These are phyloP conservation scores for Plasmodium fragile DNA, from an alignment of 169 alveolate species.

Conservation along the genomic window DNA sequence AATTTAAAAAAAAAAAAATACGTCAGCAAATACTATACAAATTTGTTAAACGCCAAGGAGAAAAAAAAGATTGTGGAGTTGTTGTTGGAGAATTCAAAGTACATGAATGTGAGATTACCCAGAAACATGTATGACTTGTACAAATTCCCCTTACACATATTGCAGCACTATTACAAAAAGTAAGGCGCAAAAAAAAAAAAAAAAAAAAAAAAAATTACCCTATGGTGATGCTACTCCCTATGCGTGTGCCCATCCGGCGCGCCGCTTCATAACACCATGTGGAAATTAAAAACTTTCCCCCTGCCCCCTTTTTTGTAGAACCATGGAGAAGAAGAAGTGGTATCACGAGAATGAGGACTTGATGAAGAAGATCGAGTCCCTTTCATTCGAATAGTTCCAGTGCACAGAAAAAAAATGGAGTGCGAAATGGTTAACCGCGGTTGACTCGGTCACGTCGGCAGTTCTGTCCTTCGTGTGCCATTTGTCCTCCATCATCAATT, in stretches of 20 bases:
- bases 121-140: constrained; percentile 51
- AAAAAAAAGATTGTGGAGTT: constrained; percentile 47
- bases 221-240: background rate
- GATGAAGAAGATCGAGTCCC: constrained; percentile 70
- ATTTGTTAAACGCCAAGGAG: constrained; percentile 25
- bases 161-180: constrained; percentile 60
- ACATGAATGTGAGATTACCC: constrained; percentile 67
- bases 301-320: constrained; percentile 13
- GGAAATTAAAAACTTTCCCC: background rate
- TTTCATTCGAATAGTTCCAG: constrained; percentile 27
- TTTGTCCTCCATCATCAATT: background rate
- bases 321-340: constrained; percentile 76
- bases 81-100: constrained; percentile 61
- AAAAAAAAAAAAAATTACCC: no score
- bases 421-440: background rate
- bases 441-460: background rate
- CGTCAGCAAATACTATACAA: constrained; percentile 61
- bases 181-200: background rate
- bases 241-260: background rate
- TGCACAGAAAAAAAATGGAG: background rate
- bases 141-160: constrained; percentile 37
- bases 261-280: background rate
- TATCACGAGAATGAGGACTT: constrained; percentile 73
- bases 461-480: background rate
- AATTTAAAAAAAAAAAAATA: constrained; percentile 52